Conservation (phyloP, 2,329 filamentous ascomycete genomes). For the Aspergillus amoenus region DNA sequence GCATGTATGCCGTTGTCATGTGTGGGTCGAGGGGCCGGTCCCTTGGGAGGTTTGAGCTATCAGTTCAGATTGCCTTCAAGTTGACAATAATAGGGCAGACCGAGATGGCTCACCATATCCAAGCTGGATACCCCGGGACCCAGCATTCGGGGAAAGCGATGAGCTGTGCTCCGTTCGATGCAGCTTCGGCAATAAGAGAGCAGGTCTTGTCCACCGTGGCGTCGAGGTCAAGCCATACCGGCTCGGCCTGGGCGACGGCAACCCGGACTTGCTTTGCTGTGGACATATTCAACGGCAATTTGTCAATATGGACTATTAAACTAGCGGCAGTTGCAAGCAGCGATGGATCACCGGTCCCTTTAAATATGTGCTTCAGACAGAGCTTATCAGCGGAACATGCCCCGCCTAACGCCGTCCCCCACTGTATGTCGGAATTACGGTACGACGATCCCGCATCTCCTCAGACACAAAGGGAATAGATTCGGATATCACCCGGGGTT, state of each 20-base stretch:
- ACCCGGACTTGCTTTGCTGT: constrained; percentile 6
- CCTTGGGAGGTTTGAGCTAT: constrained; percentile 22
- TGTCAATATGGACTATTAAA: too few relatives aligned
- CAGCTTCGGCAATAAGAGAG: constrained; percentile 56
- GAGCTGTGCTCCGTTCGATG: constrained; percentile 53
- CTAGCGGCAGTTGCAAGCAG: too few relatives aligned
- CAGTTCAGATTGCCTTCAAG: too few relatives aligned
- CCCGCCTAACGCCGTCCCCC: too few relatives aligned
- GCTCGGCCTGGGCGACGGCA: constrained; percentile 52
- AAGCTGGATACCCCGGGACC: constrained; percentile 57
- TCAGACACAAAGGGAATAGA: too few relatives aligned
- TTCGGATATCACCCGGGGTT: too few relatives aligned
- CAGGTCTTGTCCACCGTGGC: constrained; percentile 58
- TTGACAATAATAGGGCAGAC: too few relatives aligned
- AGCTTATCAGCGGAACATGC: too few relatives aligned
- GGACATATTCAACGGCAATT: not conserved
- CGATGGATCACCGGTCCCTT: too few relatives aligned
- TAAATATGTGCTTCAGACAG: too few relatives aligned
- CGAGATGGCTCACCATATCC: constrained; percentile 37
- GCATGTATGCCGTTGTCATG: constrained; percentile 32
- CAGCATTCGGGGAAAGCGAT: constrained; percentile 57
- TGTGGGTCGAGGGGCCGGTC: constrained; percentile 31
- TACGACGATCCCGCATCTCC: too few relatives aligned
- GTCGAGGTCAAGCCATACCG: constrained; percentile 60
- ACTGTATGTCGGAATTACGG: too few relatives aligned